These are phyloP conservation scores for Penicillium sp. DNA, from an alignment of 2,329 filamentous ascomycete genomes.

Conservation along the genomic window DNA sequence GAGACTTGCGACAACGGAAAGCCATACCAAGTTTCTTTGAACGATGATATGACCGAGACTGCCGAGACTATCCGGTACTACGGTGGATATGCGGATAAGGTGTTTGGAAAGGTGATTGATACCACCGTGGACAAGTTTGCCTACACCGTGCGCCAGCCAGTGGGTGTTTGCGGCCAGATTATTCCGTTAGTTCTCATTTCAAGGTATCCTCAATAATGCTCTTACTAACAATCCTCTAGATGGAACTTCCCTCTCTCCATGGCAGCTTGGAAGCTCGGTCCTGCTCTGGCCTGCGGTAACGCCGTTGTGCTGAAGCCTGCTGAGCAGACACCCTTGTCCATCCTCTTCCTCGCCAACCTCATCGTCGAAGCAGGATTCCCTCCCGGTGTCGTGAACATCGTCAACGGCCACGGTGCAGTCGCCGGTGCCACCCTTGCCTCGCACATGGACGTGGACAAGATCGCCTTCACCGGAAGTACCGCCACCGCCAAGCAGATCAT, in stretches of 20 bases:
- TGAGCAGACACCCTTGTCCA: conserved; percentile 36
- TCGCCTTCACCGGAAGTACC: conserved; percentile 37
- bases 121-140: conserved; percentile 72
- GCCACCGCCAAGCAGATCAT: conserved; percentile 36
- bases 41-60: conserved; percentile 25
- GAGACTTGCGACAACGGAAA: conserved; percentile 79
- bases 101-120: conserved; percentile 78
- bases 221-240: not conserved
- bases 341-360: conserved; percentile 35
- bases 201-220: not conserved
- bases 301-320: conserved; percentile 37
- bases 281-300: conserved; percentile 37
- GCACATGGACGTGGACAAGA: conserved; percentile 36
- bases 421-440: conserved; percentile 32
- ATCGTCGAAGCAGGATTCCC: conserved; percentile 38
- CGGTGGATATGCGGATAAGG: conserved; percentile 84
- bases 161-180: conserved; percentile 77
- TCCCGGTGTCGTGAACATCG: conserved; percentile 36
- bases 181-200: conserved; percentile 71
- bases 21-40: conserved; percentile 23
- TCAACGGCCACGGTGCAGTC: conserved; percentile 34
- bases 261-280: conserved; percentile 52
- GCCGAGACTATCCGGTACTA: conserved; percentile 48
- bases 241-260: conserved; percentile 62
- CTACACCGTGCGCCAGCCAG: conserved; percentile 74